Base-by-base conservation (phyloP, 441 rosid species). In the Populus hybrid region DNA sequence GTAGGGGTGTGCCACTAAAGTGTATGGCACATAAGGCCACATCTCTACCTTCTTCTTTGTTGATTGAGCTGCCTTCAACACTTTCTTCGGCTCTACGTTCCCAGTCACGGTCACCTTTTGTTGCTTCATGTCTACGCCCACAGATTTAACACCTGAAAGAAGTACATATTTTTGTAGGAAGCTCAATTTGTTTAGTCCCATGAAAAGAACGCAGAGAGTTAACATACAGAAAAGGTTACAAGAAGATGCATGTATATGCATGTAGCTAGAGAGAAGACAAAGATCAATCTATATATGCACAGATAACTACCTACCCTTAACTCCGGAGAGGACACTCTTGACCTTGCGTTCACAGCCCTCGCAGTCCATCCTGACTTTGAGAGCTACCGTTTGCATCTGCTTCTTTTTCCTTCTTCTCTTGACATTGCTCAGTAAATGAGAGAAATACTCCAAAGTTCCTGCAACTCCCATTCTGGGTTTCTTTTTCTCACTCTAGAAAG, bases 11-110 rank as follows among this genome's bases (percentile, higher is more conserved):
- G 91, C 79, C 76, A 89, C 98, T 77, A 91, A 40, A 45, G 78
- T 76, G 83, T 91, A 90, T 0, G 96, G 97, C 12, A 91, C 94
- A n/a, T 94, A 94, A 2, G 98, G 98, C 98, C 98, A 94, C 35
- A 86, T 59, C 90, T 94, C 98, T 64, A 90, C 95, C 82, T 89
- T 92, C 87, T 94, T 94, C 89, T 84, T 94, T 0, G 96, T 94
- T 16, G 96, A 74, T 83, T 91, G 79, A 2, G 97, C 98, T 53
- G 94, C 93, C 36, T 80, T 84, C 81, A 94, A 77, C 68, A 92
- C 93, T 66, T 82, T 90, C 84, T 90, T 88, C 1, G 88, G 71
- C 1, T 94, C 96, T 64, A 90, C 83, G 73, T 82, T 79, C 7
- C 98, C 98, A 1, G 76, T 89, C 85, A 94, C 96, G 2, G 89